A percentile compares a stretch with the other conserved stretches of the same genome.
Evolutionary conservation across 352 stramenopile species (phyloP).

Genomic region (Globisporangium polare): DNA sequence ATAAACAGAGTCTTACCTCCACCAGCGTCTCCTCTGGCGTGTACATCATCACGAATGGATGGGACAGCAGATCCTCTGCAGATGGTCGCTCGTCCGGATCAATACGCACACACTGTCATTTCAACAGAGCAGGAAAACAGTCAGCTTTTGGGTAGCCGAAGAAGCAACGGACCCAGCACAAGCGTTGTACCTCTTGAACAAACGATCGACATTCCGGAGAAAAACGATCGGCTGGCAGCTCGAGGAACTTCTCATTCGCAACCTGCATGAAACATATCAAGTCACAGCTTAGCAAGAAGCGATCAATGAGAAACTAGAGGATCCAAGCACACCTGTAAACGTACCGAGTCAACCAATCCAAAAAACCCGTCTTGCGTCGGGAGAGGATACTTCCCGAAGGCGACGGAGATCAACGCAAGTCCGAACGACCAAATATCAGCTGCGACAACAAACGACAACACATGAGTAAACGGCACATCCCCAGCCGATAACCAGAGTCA

Average conservation of each 20-base stretch:
- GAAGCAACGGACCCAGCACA: not conserved
- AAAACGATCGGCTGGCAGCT: slow-evolving; percentile 57
- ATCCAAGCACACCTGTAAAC: not conserved
- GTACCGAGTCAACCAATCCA: slow-evolving; percentile 75
- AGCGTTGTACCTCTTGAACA: slow-evolving; percentile 42
- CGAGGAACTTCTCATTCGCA: slow-evolving; percentile 70
- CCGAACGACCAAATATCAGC: slow-evolving; percentile 86
- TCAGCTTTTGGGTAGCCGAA: not conserved
- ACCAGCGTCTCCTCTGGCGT: slow-evolving; percentile 56
- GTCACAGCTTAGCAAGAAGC: not conserved
- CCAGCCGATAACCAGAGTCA: not conserved
- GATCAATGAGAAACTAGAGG: not conserved
- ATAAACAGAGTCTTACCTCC: slow-evolving; percentile 34
- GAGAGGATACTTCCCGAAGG: slow-evolving; percentile 79
- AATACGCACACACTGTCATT: slow-evolving; percentile 53
- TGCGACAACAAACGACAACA: slow-evolving; percentile 12
- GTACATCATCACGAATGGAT: slow-evolving; percentile 73
- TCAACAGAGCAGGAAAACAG: not conserved
- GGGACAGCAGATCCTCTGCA: slow-evolving; percentile 57
- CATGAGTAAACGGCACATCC: not conserved
- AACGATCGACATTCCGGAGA: slow-evolving; percentile 72
- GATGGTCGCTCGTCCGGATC: slow-evolving; percentile 61
- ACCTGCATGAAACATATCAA: slow-evolving; percentile 32
- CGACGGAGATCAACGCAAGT: slow-evolving; percentile 72
- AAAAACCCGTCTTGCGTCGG: slow-evolving; percentile 86